phyloP scores from a whole-genome alignment of 192 early-diverging fungal species.

The Gamsiella multidivaricata region DNA sequence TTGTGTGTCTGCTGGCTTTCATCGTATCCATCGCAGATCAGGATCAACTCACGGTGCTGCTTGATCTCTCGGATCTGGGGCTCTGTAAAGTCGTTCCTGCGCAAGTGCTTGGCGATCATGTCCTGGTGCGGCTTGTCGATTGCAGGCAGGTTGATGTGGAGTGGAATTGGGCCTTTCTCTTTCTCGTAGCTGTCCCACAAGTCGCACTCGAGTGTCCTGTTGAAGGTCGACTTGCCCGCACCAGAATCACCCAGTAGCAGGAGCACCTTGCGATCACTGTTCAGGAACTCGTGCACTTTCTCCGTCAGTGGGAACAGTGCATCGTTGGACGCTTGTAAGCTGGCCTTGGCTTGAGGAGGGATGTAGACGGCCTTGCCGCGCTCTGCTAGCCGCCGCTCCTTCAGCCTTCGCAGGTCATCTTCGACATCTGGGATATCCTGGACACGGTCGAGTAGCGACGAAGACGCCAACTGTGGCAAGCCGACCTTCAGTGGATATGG shows the following conservation, averaged over 20 bases:
- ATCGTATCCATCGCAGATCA: conserved; percentile 21
- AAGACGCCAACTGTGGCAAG: neutral
- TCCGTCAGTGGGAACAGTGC: neutral
- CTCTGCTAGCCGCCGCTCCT: neutral
- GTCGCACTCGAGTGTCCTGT: neutral
- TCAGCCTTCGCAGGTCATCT: conserved; percentile 22
- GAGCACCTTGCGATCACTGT: neutral
- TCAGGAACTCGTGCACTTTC: neutral
- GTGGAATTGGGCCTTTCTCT: neutral
- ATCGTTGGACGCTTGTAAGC: neutral
- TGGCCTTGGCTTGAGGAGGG: conserved; percentile 20
- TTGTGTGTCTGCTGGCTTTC: neutral
- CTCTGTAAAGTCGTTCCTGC: neutral
- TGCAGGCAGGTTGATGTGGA: conserved; percentile 1
- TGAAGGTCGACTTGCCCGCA: neutral
- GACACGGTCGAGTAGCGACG: conserved; percentile 11
- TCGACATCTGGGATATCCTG: conserved; percentile 22
- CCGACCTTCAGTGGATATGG: neutral
- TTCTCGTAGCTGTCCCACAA: neutral
- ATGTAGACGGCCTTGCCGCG: conserved; percentile 16
- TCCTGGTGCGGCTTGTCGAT: neutral
- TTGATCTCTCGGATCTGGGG: neutral
- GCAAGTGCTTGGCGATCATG: conserved; percentile 8
- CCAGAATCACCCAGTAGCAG: conserved; percentile 3
- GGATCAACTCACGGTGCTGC: neutral